Conservation (phyloP, 2,329 filamentous ascomycete species). For the Monosporascus sp. region DNA sequence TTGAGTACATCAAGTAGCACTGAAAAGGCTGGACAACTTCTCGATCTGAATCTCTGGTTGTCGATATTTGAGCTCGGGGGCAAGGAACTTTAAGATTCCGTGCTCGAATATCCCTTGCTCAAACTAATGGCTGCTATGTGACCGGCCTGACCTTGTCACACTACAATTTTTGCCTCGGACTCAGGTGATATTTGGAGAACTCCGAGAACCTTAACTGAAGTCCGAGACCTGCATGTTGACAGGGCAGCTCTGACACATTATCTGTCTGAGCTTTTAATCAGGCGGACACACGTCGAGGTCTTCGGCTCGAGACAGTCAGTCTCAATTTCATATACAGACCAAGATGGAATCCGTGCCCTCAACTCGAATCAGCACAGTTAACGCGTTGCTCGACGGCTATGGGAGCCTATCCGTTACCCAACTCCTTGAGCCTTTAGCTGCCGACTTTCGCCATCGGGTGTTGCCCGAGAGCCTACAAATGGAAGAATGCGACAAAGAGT, state of each 20-base stretch:
- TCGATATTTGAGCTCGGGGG: too few species aligned
- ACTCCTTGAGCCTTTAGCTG: conserved; percentile 29
- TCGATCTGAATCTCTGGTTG: too few species aligned
- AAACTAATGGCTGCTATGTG: too few species aligned
- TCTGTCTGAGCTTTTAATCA: too few species aligned
- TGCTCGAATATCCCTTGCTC: too few species aligned
- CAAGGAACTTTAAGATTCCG: too few species aligned
- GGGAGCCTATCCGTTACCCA: conserved; percentile 31
- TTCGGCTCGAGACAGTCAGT: too few species aligned
- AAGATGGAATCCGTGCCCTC: conserved; percentile 8
- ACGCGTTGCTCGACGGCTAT: conserved; percentile 31
- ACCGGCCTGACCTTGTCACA: too few species aligned
- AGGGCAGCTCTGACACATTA: too few species aligned
- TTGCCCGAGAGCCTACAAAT: conserved; percentile 34
- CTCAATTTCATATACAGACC: neutral
- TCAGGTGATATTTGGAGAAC: too few species aligned
- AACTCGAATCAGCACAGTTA: conserved; percentile 9
- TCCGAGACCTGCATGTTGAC: neutral
- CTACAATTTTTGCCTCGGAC: too few species aligned
- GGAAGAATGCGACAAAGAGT: conserved; percentile 26
- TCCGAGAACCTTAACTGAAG: neutral
- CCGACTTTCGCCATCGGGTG: conserved; percentile 33
- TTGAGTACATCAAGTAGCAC: neutral
- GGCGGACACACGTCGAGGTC: neutral
- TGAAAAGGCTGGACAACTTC: too few species aligned